Evolutionary conservation across 345 rosid genomes (phyloP).

Genomic region (Litchi chinensis): DNA sequence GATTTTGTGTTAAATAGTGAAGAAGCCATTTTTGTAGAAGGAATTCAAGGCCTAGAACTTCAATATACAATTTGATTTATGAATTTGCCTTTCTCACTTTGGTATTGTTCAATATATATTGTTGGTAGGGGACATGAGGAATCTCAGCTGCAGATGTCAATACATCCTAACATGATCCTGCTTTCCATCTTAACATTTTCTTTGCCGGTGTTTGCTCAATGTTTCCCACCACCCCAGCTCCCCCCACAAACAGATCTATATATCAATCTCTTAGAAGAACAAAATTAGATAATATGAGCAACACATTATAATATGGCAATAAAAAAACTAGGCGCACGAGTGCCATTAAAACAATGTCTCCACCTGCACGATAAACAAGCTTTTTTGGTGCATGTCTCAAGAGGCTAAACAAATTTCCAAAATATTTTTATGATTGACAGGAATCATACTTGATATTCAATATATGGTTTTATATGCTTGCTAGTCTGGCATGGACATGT

Average conservation of each 20-base stretch:
- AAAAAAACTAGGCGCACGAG: background rate
- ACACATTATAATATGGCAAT: background rate
- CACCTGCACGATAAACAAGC: background rate
- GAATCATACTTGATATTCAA: background rate
- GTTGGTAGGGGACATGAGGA: conserved; percentile 12
- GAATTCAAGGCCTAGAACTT: background rate
- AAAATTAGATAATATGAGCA: background rate
- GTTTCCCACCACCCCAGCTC: conserved; percentile 16
- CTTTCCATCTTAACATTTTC: background rate
- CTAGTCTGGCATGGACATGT: conserved; percentile 6
- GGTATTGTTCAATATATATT: conserved; percentile 5
- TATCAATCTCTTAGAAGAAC: background rate
- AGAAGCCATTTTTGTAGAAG: conserved; percentile 28
- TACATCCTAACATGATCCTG: background rate
- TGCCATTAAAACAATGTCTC: conserved; percentile 5
- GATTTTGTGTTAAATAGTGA: background rate
- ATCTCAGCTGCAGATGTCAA: conserved; percentile 13
- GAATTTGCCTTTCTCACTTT: background rate
- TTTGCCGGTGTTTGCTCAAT: conserved; percentile 1
- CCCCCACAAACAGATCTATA: background rate
- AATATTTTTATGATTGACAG: background rate
- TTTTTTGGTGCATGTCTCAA: background rate
- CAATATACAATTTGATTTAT: background rate
- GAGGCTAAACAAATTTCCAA: background rate
- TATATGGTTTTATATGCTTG: background rate